These are phyloP conservation scores for Teunomyces stri DNA, from an alignment of 805 yeast species.

Conservation along the genomic window DNA sequence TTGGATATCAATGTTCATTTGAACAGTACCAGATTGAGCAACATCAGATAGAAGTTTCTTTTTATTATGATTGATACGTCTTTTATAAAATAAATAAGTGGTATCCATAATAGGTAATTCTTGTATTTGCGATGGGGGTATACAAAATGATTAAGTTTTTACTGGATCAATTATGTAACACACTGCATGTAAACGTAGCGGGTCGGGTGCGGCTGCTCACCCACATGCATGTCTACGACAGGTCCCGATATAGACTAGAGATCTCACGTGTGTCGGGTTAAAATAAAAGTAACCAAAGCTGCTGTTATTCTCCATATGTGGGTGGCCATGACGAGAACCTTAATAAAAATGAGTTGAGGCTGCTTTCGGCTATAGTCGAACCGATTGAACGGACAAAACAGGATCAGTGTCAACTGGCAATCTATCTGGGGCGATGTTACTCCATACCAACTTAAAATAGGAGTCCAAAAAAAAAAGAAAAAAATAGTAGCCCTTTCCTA, in stretches of 20 bases:
- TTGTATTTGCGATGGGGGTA: neutral
- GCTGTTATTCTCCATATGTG: neutral
- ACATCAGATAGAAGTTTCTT: conserved; percentile 38
- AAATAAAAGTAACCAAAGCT: neutral
- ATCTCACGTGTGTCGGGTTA: conserved; percentile 1
- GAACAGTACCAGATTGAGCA: conserved; percentile 65
- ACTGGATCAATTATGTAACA: neutral
- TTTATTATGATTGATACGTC: neutral
- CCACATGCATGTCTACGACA: neutral
- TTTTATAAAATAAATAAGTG: neutral
- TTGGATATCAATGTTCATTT: conserved; percentile 81
- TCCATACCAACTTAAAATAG: no score
- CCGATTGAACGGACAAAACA: neutral
- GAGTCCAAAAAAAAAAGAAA: no score
- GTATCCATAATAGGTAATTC: neutral
- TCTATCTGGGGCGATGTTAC: no score
- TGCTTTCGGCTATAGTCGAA: neutral
- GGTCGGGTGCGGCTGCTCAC: neutral
- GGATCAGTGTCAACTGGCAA: neutral
- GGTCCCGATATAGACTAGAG: neutral
- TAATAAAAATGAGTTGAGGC: neutral
- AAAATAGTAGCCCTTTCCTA: neutral
- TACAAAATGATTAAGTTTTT: no score
- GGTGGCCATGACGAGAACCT: neutral
- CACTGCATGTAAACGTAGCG: neutral